These are phyloP conservation scores for Candida wancherniae DNA, from an alignment of 805 yeast genomes.

Conservation along the genomic window DNA sequence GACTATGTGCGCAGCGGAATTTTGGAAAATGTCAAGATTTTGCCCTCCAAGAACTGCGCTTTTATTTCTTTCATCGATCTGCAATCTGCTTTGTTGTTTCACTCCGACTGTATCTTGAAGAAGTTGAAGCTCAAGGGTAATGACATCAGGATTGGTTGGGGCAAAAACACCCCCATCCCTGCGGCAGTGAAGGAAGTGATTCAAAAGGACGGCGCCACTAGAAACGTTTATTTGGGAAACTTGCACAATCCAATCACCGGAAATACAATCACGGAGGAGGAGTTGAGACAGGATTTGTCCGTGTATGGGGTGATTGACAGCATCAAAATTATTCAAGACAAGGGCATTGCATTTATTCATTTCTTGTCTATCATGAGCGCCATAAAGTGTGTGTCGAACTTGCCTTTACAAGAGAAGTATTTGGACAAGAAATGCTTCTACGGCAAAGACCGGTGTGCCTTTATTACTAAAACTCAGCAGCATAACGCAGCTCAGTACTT, in stretches of 20 bases:
- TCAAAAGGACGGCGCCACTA: slow-evolving; percentile 81
- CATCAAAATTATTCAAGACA: slow-evolving; percentile 70
- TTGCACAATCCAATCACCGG: slow-evolving; percentile 55
- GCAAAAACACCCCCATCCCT: slow-evolving; percentile 68
- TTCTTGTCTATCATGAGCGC: slow-evolving; percentile 83
- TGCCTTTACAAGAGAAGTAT: slow-evolving; percentile 67
- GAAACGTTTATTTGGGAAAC: slow-evolving; percentile 88
- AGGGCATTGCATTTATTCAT: slow-evolving; percentile 87
- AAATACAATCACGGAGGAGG: slow-evolving; percentile 52
- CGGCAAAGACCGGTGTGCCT: slow-evolving; percentile 94
- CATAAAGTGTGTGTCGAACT: slow-evolving; percentile 73
- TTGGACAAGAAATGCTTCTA: slow-evolving; percentile 74
- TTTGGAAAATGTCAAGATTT: slow-evolving; percentile 69
- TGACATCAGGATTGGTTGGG: slow-evolving; percentile 92
- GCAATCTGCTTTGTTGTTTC: slow-evolving; percentile 83
- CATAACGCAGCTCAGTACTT: slow-evolving; percentile 95
- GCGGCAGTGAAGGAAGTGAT: slow-evolving; percentile 74
- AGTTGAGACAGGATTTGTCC: slow-evolving; percentile 59
- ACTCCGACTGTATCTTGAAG: slow-evolving; percentile 86
- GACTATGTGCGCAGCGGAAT: slow-evolving; percentile 91
- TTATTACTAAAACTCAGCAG: slow-evolving; percentile 90
- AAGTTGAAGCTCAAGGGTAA: slow-evolving; percentile 74
- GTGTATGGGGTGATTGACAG: slow-evolving; percentile 83
- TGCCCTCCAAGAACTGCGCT: slow-evolving; percentile 87
- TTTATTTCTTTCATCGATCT: slow-evolving; percentile 86